phyloP scores from a whole-genome alignment of 2,329 filamentous ascomycete genomes.

The Penicillium digitatum region DNA sequence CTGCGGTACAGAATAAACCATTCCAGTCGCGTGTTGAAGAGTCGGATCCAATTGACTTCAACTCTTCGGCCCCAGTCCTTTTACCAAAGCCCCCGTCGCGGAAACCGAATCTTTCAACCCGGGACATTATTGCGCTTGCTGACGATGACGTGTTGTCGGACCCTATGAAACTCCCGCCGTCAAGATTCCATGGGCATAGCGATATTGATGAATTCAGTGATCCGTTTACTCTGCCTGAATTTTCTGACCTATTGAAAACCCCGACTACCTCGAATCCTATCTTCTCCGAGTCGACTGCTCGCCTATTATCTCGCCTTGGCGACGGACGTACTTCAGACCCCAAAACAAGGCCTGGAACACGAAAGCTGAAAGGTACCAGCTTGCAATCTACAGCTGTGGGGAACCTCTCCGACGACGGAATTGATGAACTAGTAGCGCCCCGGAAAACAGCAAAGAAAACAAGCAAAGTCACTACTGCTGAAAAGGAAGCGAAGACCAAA shows the following conservation, averaged over 20 bases:
- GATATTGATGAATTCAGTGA: slow-evolving; percentile 37
- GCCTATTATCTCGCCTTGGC: slow-evolving; percentile 36
- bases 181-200: slow-evolving; percentile 10
- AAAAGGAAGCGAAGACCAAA: slow-evolving; percentile 47
- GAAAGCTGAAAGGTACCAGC: slow-evolving; percentile 10
- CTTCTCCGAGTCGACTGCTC: slow-evolving; percentile 42
- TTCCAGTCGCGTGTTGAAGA: slow-evolving; percentile 22
- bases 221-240: slow-evolving; percentile 24
- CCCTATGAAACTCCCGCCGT: slow-evolving; percentile 1
- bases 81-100: slow-evolving; percentile 1
- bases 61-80: slow-evolving; percentile 38
- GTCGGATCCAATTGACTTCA: slow-evolving; percentile 44
- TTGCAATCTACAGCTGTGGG: slow-evolving; percentile 8
- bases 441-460: slow-evolving; percentile 44
- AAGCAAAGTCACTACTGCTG: slow-evolving; percentile 23
- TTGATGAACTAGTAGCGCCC: slow-evolving; percentile 48
- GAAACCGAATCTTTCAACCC: background rate
- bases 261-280: slow-evolving; percentile 14
- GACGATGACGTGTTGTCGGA: slow-evolving; percentile 29
- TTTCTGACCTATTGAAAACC: slow-evolving; percentile 26
- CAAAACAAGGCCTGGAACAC: background rate
- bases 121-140: slow-evolving; percentile 36
- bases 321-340: background rate
- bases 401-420: slow-evolving; percentile 24
- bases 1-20: slow-evolving; percentile 1